phyloP scores from a whole-genome alignment of 176 grass and related monocot species.

The Canna indica region DNA sequence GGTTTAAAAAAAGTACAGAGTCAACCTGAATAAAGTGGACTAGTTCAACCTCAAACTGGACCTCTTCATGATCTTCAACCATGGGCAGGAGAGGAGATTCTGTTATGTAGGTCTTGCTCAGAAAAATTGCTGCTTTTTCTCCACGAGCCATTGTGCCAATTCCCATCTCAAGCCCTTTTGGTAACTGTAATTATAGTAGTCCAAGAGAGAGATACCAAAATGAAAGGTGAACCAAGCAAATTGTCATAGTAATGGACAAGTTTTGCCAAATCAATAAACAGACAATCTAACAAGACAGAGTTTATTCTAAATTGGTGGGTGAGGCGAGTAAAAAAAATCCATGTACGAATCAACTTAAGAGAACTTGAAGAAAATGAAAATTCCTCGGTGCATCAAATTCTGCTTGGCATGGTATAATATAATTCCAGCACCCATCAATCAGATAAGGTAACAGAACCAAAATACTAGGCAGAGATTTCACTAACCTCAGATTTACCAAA shows the following conservation, averaged over 20 bases:
- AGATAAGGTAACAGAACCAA: background rate
- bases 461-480: slow-evolving; percentile 7
- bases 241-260: background rate
- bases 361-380: background rate
- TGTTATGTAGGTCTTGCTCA: slow-evolving; percentile 62
- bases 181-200: slow-evolving; percentile 61
- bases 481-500: slow-evolving; percentile 92
- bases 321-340: background rate
- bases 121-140: slow-evolving; percentile 86
- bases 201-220: slow-evolving; percentile 17
- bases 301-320: background rate
- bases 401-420: background rate
- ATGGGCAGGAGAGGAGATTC: slow-evolving; percentile 61
- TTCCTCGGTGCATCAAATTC: background rate
- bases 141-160: slow-evolving; percentile 71
- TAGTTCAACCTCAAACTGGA: slow-evolving; percentile 77
- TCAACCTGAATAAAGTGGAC: slow-evolving; percentile 85
- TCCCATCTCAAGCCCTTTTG: slow-evolving; percentile 94
- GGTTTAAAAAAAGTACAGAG: slow-evolving; percentile 3
- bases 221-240: background rate
- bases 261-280: background rate
- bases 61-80: slow-evolving; percentile 63
- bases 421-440: background rate
- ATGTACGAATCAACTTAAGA: background rate
- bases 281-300: no score